Percentiles rank a stretch among this genome's conserved stretches.
These are phyloP conservation scores for Komagataella pastoris DNA, from an alignment of 805 yeast genomes.

Conservation along the genomic window DNA sequence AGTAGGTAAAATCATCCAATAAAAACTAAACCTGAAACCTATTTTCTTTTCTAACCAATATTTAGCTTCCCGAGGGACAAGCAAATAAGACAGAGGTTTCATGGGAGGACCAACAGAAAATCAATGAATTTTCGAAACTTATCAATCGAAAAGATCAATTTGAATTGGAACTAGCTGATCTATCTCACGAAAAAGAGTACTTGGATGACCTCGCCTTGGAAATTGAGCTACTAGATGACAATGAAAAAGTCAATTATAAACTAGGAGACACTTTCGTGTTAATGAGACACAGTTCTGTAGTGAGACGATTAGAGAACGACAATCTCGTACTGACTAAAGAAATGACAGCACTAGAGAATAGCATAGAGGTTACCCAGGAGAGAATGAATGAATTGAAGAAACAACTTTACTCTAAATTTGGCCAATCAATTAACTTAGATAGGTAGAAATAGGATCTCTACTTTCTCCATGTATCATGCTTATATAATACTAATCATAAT, in stretches of 20 bases:
- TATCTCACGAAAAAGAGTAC: slow-evolving; percentile 68
- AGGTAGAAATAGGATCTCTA: slow-evolving; percentile 16
- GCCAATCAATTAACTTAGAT: slow-evolving; percentile 79
- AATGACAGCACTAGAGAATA: slow-evolving; percentile 30
- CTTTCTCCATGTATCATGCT: not conserved
- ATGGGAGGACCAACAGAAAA: slow-evolving; percentile 81
- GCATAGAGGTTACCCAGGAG: slow-evolving; percentile 38
- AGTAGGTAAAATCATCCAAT: not conserved
- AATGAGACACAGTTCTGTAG: slow-evolving; percentile 51
- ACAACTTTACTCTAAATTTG: slow-evolving; percentile 78
- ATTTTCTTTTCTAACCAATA: not conserved
- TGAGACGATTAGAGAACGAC: slow-evolving; percentile 55
- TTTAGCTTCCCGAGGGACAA: slow-evolving; percentile 38
- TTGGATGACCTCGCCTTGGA: slow-evolving; percentile 79
- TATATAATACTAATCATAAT: too few relatives aligned
- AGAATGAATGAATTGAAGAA: slow-evolving; percentile 51
- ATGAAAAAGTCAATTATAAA: slow-evolving; percentile 59
- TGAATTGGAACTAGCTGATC: slow-evolving; percentile 30
- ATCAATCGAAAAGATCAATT: slow-evolving; percentile 57
- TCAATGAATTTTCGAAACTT: slow-evolving; percentile 78
- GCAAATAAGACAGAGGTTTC: slow-evolving; percentile 45
- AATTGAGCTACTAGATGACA: slow-evolving; percentile 73
- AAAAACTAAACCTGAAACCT: too few relatives aligned
- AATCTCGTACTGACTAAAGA: slow-evolving; percentile 35
- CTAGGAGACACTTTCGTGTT: slow-evolving; percentile 74